Conservation (phyloP, 768 basidiomycete genomes). For the Strobilomyces confusus region DNA sequence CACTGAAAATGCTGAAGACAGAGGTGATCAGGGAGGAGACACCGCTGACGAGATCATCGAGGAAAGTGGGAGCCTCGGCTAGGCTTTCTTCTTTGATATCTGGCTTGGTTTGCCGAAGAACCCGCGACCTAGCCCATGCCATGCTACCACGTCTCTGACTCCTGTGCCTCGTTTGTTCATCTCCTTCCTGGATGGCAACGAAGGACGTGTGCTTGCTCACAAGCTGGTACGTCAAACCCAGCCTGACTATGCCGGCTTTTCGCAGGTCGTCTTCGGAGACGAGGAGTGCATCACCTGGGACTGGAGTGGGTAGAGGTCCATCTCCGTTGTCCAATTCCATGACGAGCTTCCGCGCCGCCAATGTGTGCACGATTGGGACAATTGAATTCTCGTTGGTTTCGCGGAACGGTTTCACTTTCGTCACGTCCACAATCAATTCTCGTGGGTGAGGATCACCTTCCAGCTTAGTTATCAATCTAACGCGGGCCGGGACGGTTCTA, state of each 20-base stretch:
- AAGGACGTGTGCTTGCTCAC: slow-evolving; percentile 53
- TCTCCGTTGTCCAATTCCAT: slow-evolving; percentile 42
- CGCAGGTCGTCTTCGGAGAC: slow-evolving; percentile 33
- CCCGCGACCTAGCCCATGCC: slow-evolving; percentile 19
- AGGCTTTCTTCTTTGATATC: background rate
- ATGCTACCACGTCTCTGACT: background rate
- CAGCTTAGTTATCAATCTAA: slow-evolving; percentile 27
- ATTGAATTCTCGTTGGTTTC: slow-evolving; percentile 7
- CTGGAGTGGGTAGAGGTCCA: slow-evolving; percentile 32
- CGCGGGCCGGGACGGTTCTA: slow-evolving; percentile 20
- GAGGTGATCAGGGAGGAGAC: slow-evolving; percentile 17
- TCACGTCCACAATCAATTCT: slow-evolving; percentile 20
- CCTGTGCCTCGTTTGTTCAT: slow-evolving; percentile 13
- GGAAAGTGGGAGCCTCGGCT: slow-evolving; percentile 1
- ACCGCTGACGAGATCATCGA: slow-evolving; percentile 19
- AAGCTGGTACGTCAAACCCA: slow-evolving; percentile 51
- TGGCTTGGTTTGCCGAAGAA: slow-evolving; percentile 3
- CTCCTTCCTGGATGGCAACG: slow-evolving; percentile 45
- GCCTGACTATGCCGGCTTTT: slow-evolving; percentile 44
- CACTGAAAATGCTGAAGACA: slow-evolving; percentile 9
- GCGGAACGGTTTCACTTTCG: slow-evolving; percentile 24
- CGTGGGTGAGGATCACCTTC: slow-evolving; percentile 21
- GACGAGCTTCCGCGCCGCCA: slow-evolving; percentile 54
- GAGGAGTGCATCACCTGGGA: slow-evolving; percentile 21
- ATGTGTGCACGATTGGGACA: slow-evolving; percentile 44